Evolutionary conservation across 2,329 filamentous ascomycete genomes (phyloP).

Genomic region (Byssochlamys sp.): DNA sequence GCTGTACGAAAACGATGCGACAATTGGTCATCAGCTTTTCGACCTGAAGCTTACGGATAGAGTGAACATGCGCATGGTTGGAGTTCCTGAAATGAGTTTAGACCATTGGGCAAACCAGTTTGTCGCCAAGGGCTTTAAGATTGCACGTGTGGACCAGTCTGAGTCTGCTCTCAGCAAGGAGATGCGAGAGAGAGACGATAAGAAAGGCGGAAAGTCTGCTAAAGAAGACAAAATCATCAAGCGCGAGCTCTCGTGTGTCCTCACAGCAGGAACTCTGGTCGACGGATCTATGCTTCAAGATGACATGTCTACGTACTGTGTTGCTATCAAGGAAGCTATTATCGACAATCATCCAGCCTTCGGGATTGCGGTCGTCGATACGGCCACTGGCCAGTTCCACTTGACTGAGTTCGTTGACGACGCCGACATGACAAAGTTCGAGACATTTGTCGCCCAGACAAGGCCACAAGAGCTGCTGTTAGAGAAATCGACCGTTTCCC

Average conservation of each 20-base stretch:
- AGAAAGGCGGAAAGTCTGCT: slow-evolving; percentile 45
- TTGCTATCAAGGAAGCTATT: slow-evolving; percentile 75
- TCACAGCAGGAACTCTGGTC: slow-evolving; percentile 86
- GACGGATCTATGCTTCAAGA: slow-evolving; percentile 95
- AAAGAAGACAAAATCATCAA: slow-evolving; percentile 90
- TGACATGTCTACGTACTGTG: slow-evolving; percentile 93
- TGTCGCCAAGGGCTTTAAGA: slow-evolving; percentile 94
- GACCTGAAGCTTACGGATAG: slow-evolving; percentile 95
- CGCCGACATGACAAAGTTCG: slow-evolving; percentile 86
- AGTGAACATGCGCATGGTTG: slow-evolving; percentile 99
- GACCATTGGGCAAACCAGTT: slow-evolving; percentile 97
- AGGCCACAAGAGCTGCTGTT: slow-evolving; percentile 78
- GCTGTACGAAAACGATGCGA: slow-evolving; percentile 94
- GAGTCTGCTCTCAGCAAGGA: slow-evolving; percentile 93
- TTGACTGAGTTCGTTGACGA: slow-evolving; percentile 89
- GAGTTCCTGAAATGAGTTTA: slow-evolving; percentile 89
- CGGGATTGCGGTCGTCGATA: slow-evolving; percentile 87
- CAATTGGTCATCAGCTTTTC: slow-evolving; percentile 89
- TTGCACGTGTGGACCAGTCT: slow-evolving; percentile 90
- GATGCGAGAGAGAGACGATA: slow-evolving; percentile 79
- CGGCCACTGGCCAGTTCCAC: slow-evolving; percentile 89
- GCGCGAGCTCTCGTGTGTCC: slow-evolving; percentile 77
- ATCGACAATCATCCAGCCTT: slow-evolving; percentile 69
- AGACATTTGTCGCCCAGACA: slow-evolving; percentile 90
- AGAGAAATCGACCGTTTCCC: slow-evolving; percentile 76